These are phyloP conservation scores for Pythium rishiriense DNA, from an alignment of 352 stramenopile genomes.

Conservation along the genomic window DNA sequence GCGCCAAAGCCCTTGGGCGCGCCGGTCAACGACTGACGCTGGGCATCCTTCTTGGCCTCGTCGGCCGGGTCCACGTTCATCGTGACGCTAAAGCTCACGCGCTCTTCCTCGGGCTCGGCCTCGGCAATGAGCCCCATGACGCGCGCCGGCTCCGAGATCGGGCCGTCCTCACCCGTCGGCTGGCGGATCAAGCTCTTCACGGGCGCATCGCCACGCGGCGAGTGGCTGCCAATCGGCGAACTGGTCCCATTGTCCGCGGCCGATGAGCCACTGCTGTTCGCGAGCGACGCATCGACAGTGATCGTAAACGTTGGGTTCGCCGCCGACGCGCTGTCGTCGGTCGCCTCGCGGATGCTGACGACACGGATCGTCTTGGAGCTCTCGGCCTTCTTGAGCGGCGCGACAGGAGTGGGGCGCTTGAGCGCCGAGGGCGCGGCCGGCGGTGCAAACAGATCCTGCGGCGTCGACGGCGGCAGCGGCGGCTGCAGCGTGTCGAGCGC, in stretches of 20 bases:
- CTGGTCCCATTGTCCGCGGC: conserved; percentile 21
- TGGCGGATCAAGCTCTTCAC: conserved; percentile 50
- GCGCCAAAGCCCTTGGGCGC: conserved; percentile 26
- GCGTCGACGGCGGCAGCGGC: conserved; percentile 24
- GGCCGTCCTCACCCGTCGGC: conserved; percentile 76
- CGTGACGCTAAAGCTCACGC: conserved; percentile 86
- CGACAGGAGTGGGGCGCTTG: conserved; percentile 60
- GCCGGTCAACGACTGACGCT: conserved; percentile 52
- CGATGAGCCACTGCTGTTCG: conserved; percentile 19
- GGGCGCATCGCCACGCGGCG: not conserved
- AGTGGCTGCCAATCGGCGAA: conserved; percentile 23
- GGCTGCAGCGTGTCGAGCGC: conserved; percentile 43
- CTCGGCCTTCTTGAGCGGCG: conserved; percentile 56
- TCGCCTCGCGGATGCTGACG: conserved; percentile 76
- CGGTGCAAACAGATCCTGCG: conserved; percentile 30
- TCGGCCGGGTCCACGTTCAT: conserved; percentile 66
- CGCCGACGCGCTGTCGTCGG: conserved; percentile 26
- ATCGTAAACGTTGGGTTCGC: conserved; percentile 43
- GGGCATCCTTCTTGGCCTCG: conserved; percentile 64
- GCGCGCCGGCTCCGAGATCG: conserved; percentile 64
- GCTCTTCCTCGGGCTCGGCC: conserved; percentile 56
- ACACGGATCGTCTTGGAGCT: conserved; percentile 66
- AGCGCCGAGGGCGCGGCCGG: conserved; percentile 41
- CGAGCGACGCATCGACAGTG: conserved; percentile 32
- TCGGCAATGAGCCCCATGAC: conserved; percentile 80